Conservation (phyloP, 169 alveolate genomes). For the Pseudocohnilembus persalinus region DNA sequence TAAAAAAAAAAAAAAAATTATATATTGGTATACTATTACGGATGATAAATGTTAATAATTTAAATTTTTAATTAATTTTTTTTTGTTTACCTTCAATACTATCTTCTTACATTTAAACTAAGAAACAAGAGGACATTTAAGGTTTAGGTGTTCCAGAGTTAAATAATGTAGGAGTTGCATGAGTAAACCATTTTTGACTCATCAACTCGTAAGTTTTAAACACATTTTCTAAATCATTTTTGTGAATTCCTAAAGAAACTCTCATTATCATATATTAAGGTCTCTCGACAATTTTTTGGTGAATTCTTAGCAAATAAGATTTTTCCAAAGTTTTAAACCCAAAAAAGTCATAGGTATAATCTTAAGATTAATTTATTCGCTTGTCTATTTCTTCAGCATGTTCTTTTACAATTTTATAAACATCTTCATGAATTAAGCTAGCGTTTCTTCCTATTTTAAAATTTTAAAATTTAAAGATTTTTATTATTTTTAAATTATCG, state of each 20-base stretch:
- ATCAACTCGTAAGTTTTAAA: slow-evolving; percentile 93
- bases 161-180: slow-evolving; percentile 99
- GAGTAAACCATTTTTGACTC: slow-evolving; percentile 96
- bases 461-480: background rate
- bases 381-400: slow-evolving; percentile 86
- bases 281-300: slow-evolving; percentile 94
- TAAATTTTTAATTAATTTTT: too few species aligned
- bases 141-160: slow-evolving; percentile 97
- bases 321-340: slow-evolving; percentile 98
- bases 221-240: slow-evolving; percentile 94
- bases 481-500: background rate
- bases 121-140: slow-evolving; percentile 96
- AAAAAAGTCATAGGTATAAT: slow-evolving; percentile 96
- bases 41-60: too few species aligned
- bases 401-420: slow-evolving; percentile 86
- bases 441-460: slow-evolving; percentile 87
- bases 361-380: slow-evolving; percentile 93
- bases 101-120: slow-evolving; percentile 93
- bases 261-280: slow-evolving; percentile 99
- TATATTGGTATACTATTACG: too few species aligned
- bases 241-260: slow-evolving; percentile 96
- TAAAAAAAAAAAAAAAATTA: too few species aligned
- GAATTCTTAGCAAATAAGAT: slow-evolving; percentile 89
- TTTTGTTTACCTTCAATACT: slow-evolving; percentile 99
- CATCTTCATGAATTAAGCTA: slow-evolving; percentile 91